Evolutionary conservation across 805 yeast species (phyloP).

Genomic region (Candida ulmi): DNA sequence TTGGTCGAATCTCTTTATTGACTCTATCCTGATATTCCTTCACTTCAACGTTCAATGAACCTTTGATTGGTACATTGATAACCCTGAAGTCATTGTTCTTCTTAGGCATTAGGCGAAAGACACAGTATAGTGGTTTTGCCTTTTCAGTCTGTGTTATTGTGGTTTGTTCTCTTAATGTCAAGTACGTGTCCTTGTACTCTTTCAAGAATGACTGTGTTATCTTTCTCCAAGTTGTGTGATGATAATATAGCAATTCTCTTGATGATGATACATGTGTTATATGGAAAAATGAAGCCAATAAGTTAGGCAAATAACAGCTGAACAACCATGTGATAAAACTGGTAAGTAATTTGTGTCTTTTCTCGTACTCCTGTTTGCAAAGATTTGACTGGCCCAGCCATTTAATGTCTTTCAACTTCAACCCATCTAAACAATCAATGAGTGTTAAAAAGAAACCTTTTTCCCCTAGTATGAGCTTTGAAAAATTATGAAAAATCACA

Average conservation of each 20-base stretch:
- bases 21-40: constrained; percentile 29
- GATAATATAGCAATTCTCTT: constrained; percentile 40
- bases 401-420: constrained; percentile 38
- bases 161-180: constrained; percentile 21
- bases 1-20: constrained; percentile 38
- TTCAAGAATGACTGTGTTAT: constrained; percentile 37
- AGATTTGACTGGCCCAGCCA: constrained; percentile 45
- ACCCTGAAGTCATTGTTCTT: constrained; percentile 47
- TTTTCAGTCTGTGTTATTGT: constrained; percentile 14
- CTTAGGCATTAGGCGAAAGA: constrained; percentile 55
- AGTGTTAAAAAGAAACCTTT: constrained; percentile 31
- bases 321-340: constrained; percentile 58
- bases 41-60: constrained; percentile 26
- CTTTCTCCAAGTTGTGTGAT: constrained; percentile 52
- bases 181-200: constrained; percentile 34
- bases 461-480: constrained; percentile 31
- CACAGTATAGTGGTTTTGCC: constrained; percentile 23
- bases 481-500: constrained; percentile 30
- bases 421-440: constrained; percentile 25
- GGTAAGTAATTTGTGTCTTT: constrained; percentile 31
- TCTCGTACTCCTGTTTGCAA: constrained; percentile 37
- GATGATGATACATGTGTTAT: constrained; percentile 52
- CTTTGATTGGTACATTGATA: constrained; percentile 48
- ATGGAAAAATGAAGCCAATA: constrained; percentile 55
- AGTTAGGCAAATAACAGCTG: constrained; percentile 33